These are phyloP conservation scores for Ustilago sp. DNA, from an alignment of 1,284 basidiomycete species.

Conservation along the genomic window DNA sequence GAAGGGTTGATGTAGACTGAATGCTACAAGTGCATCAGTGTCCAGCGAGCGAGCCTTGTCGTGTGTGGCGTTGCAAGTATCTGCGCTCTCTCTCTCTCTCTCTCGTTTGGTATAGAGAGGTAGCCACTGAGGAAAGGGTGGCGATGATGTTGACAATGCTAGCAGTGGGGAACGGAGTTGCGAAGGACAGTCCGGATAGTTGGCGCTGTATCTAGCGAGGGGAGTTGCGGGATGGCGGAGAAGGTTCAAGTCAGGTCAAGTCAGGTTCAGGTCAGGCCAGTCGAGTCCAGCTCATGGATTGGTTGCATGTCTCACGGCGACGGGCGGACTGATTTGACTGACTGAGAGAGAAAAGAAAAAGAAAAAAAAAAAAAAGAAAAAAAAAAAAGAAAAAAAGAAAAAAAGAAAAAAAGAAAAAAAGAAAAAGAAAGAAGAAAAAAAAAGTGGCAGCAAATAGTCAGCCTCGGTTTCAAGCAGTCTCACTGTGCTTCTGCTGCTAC, in stretches of 20 bases:
- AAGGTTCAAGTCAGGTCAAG: neutral
- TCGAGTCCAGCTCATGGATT: neutral
- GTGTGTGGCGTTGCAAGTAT: neutral
- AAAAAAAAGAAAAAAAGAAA: too few relatives aligned
- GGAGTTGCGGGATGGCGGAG: constrained; percentile 4
- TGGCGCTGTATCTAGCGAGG: neutral
- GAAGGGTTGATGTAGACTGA: neutral
- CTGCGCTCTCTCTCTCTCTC: neutral
- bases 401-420: too few relatives aligned
- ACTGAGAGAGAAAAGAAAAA: constrained; percentile 2
- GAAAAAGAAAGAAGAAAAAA: too few relatives aligned
- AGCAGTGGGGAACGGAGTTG: neutral
- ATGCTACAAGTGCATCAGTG: constrained; percentile 1
- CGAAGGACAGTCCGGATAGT: constrained; percentile 5
- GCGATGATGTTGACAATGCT: neutral
- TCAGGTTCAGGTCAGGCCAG: neutral
- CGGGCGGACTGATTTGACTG: neutral
- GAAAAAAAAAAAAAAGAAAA: fast-evolving
- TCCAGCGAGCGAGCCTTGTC: neutral
- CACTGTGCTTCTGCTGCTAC: constrained; percentile 10
- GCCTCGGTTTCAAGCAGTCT: neutral
- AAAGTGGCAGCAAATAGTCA: constrained; percentile 1
- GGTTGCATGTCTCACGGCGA: neutral
- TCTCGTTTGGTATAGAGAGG: neutral
- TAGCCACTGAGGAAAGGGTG: neutral